Conservation (phyloP, 768 basidiomycete genomes). For the Gymnopilus junonius region DNA sequence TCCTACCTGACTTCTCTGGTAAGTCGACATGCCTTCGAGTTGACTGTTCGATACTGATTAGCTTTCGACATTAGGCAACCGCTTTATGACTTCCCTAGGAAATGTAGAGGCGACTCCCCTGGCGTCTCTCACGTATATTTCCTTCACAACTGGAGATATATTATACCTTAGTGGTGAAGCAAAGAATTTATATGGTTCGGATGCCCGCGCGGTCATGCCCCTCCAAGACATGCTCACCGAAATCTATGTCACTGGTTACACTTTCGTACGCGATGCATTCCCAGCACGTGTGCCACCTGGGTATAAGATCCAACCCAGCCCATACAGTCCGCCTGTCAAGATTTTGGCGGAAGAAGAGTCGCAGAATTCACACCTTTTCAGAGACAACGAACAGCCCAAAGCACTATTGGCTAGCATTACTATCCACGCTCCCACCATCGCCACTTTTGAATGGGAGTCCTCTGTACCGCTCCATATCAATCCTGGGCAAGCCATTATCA, state of each 20-base stretch:
- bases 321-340: conserved; percentile 64
- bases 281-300: conserved; percentile 49
- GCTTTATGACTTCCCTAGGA: conserved; percentile 65
- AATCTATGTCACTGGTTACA: conserved; percentile 54
- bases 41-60: not conserved
- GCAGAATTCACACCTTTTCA: conserved; percentile 26
- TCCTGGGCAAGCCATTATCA: conserved; percentile 57
- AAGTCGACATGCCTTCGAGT: conserved; percentile 10
- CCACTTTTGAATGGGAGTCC: conserved; percentile 55
- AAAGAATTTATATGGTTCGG: conserved; percentile 48
- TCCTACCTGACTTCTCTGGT: conserved; percentile 68
- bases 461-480: conserved; percentile 35
- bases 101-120: conserved; percentile 61
- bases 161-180: conserved; percentile 68
- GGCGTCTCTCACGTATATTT: conserved; percentile 61
- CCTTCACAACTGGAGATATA: conserved; percentile 56
- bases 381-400: conserved; percentile 29
- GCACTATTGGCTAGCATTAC: conserved; percentile 43
- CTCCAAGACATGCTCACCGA: conserved; percentile 54
- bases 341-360: conserved; percentile 53
- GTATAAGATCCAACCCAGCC: conserved; percentile 34
- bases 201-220: conserved; percentile 59
- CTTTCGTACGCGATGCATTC: conserved; percentile 55
- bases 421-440: conserved; percentile 52
- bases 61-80: conserved; percentile 48